A percentile compares a stretch with the other conserved stretches of the same genome.
Conservation (phyloP, 257 asterid species). For the Lantana camara region DNA sequence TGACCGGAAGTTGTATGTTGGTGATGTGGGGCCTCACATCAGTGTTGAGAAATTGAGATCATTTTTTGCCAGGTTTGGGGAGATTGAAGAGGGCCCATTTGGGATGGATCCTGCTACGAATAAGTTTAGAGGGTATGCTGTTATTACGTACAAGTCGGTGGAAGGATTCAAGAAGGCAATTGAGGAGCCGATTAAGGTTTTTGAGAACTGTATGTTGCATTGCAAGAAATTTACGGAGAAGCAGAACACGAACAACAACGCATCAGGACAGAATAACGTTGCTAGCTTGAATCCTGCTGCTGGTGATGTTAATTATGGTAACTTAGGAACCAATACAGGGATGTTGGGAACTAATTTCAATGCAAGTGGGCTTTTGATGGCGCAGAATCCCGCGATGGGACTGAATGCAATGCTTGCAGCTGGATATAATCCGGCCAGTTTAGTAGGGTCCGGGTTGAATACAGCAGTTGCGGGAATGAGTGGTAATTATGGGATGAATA, state of each 20-base stretch:
- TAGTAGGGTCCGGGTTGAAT: constrained; percentile 44
- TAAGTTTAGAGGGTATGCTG: constrained; percentile 68
- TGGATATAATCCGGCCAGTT: constrained; percentile 42
- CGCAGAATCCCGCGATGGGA: constrained; percentile 58
- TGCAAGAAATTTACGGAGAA: constrained; percentile 70
- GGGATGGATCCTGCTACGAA: constrained; percentile 61
- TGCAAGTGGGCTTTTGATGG: constrained; percentile 50
- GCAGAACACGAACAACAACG: constrained; percentile 32
- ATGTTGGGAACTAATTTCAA: constrained; percentile 34
- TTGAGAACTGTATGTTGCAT: constrained; percentile 67
- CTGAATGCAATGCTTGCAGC: constrained; percentile 51
- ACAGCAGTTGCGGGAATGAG: constrained; percentile 38
- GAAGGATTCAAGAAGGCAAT: constrained; percentile 67
- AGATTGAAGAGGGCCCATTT: constrained; percentile 69
- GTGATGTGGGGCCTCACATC: constrained; percentile 66
- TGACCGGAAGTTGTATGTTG: constrained; percentile 62
- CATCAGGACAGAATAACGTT: constrained; percentile 17
- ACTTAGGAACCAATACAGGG: constrained; percentile 43
- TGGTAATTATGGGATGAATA: constrained; percentile 51
- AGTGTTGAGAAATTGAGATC: constrained; percentile 49
- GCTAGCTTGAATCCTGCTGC: constrained; percentile 21
- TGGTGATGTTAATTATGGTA: constrained; percentile 38
- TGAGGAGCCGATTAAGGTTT: constrained; percentile 72
- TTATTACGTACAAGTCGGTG: constrained; percentile 48
- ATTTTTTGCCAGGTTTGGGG: constrained; percentile 64